Evolutionary conservation across 192 early-diverging fungal species (phyloP).

Genomic region (Coemansia sp.): DNA sequence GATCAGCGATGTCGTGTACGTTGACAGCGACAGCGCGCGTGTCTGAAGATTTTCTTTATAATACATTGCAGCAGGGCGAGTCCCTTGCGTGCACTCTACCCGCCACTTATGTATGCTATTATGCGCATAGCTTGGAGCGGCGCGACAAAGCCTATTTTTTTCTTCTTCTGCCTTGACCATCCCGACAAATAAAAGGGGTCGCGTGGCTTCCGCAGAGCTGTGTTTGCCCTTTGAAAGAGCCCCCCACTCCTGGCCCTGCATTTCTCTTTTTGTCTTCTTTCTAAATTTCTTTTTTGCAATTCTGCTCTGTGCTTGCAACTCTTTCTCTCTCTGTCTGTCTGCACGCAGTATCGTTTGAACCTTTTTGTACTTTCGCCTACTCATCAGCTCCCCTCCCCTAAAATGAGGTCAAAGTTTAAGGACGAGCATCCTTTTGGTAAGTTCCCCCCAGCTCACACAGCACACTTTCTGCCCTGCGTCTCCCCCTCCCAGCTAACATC

Average conservation of each 20-base stretch:
- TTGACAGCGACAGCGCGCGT: conserved; percentile 50
- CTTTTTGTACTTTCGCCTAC: not conserved
- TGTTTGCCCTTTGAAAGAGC: not conserved
- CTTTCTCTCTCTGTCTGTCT: not conserved
- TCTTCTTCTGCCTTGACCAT: not conserved
- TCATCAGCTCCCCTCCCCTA: conserved; percentile 1
- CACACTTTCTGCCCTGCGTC: not conserved
- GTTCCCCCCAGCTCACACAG: conserved; percentile 12
- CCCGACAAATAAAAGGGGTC: conserved; percentile 5
- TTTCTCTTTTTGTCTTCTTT: not conserved
- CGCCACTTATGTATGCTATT: not conserved
- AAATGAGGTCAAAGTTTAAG: conserved; percentile 89
- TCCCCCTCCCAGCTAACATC: conserved; percentile 1
- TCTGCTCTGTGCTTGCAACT: conserved; percentile 5
- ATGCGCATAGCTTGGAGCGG: conserved; percentile 3
- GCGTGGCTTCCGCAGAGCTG: conserved; percentile 2
- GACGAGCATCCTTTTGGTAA: conserved; percentile 94
- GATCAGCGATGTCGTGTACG: conserved; percentile 80
- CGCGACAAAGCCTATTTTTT: conserved; percentile 3
- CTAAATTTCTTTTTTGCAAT: conserved; percentile 6
- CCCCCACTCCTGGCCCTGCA: not conserved
- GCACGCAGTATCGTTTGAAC: conserved; percentile 3
- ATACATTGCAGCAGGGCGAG: not conserved
- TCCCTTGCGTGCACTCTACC: conserved; percentile 8
- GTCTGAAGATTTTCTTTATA: not conserved